Base-by-base conservation (phyloP, 306 rosid genomes). In the Acacia acuminata region DNA sequence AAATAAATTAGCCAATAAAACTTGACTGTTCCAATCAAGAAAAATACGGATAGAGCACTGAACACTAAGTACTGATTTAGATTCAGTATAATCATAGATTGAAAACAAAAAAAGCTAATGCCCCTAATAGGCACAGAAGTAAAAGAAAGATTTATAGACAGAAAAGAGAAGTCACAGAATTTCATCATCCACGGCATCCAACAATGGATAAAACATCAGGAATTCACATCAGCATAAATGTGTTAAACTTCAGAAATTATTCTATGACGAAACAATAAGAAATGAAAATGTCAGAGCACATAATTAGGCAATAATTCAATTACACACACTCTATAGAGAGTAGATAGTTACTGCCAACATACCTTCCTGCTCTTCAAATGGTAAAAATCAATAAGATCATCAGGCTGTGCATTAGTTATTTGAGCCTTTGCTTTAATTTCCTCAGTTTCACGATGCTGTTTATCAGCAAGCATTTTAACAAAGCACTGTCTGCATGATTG, bases 321-420 rank as follows among this genome's bases (percentile, higher is more conserved):
- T 14, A 65, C 7, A 36, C 0, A 50, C 79, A 24, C 76, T 67
- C 38, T 30, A 50, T 16, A 78, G 64, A 68, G 25, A 48, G 63
- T 36, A 81, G 65, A 88, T 82, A 60, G 50, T 80, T 42, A 79
- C 44, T 60, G 78, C 40, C 36, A 34, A 17, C 66, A 73, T 87
- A 96, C 99, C 98, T 94, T 96, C 89, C 97, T 88, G 90, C 98
- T 96, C 92, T 96, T 96, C 85, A 96, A 84, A 90, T 96, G 99
- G 90, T 94, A 94, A 82, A 96, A 96, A 71, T 94, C 99, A 84
- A 96, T 96, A 71, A 96, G 98, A 84, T 96, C 99, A 80, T 96
- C 98, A 14, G 99, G 99, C 75, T 96, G 99, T 32, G 98, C 97
- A 88, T 94, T 88, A 68, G 91, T 90, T 81, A 91, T 90, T 76